phyloP scores from a whole-genome alignment of 305 asterid species.

The Fraxinus nigra region DNA sequence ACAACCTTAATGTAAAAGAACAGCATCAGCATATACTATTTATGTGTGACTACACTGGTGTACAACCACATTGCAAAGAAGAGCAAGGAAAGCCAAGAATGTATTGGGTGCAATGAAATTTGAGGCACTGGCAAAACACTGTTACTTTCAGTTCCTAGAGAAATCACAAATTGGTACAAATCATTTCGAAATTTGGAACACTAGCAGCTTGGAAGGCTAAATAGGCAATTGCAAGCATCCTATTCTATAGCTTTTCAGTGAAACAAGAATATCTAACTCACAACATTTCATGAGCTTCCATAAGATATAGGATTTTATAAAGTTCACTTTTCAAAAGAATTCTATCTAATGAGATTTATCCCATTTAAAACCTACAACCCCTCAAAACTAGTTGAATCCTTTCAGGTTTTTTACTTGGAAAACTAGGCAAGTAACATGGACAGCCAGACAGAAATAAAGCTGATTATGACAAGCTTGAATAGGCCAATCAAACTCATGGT shows the following conservation, averaged over 20 bases:
- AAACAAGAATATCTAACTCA: background rate
- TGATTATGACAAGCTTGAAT: background rate
- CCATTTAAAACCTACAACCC: background rate
- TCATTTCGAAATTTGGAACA: background rate
- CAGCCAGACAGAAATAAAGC: background rate
- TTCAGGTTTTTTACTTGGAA: background rate
- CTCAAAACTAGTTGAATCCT: slow-evolving; percentile 7
- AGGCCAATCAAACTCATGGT: background rate
- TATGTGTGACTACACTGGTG: background rate
- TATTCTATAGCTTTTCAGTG: background rate
- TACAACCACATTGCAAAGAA: background rate
- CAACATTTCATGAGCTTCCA: background rate
- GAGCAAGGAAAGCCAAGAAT: background rate
- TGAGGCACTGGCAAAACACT: background rate
- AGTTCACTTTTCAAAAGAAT: background rate
- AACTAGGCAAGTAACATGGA: background rate
- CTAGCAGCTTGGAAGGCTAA: background rate
- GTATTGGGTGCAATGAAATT: background rate
- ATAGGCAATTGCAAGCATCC: background rate
- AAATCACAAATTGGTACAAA: background rate
- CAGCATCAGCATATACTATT: background rate
- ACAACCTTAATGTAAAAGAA: background rate
- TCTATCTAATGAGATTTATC: background rate
- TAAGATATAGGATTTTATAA: background rate
- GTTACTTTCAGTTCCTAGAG: background rate